Conservation (phyloP, 441 rosid genomes). For the Populus trichocarpa region DNA sequence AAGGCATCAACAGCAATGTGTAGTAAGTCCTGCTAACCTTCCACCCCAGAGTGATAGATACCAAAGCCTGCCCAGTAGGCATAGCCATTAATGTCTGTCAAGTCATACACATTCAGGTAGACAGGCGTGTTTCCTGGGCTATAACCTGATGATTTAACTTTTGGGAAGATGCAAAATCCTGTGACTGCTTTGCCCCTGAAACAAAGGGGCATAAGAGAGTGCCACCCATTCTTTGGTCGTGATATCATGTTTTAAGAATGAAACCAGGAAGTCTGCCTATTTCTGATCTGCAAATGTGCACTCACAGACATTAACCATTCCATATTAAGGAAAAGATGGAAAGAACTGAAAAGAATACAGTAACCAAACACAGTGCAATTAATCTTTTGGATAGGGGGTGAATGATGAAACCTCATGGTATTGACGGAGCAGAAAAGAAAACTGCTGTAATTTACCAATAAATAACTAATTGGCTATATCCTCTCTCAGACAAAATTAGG, state of each 20-base stretch:
- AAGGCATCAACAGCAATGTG: neutral
- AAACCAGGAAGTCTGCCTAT: slow-evolving; percentile 26
- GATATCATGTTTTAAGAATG: slow-evolving; percentile 30
- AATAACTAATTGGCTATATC: too few species aligned
- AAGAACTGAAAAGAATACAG: neutral
- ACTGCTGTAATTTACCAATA: neutral
- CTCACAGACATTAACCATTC: slow-evolving; percentile 2
- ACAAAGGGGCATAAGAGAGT: slow-evolving; percentile 34
- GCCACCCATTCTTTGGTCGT: slow-evolving; percentile 38
- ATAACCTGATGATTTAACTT: slow-evolving; percentile 41
- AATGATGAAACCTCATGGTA: neutral
- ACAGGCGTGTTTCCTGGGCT: slow-evolving; percentile 55
- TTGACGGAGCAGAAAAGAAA: neutral
- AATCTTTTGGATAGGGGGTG: neutral
- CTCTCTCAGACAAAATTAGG: too few species aligned
- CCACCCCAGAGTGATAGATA: slow-evolving; percentile 84
- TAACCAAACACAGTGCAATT: neutral
- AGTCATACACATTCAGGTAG: slow-evolving; percentile 80
- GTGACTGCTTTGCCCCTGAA: slow-evolving; percentile 35
- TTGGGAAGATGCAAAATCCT: slow-evolving; percentile 50
- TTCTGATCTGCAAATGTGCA: slow-evolving; percentile 32
- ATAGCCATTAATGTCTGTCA: slow-evolving; percentile 69
- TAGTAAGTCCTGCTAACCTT: slow-evolving; percentile 37
- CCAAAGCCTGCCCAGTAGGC: slow-evolving; percentile 88
- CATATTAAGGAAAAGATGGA: neutral